Base-by-base conservation (phyloP, 257 asterid species). In the Lavandula angustifolia region DNA sequence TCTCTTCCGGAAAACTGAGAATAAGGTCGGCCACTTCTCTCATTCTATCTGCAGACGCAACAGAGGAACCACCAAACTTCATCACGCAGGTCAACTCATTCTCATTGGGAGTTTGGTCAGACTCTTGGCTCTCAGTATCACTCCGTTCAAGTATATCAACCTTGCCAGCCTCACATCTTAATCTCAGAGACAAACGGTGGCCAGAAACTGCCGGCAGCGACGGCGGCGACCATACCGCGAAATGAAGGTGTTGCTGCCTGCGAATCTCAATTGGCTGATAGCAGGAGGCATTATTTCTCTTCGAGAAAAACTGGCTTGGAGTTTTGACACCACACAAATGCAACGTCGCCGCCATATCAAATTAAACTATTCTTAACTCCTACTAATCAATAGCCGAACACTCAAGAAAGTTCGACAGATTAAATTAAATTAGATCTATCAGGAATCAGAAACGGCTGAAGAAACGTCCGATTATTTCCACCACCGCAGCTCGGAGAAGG, bases 41-140 rank as follows among this genome's bases (percentile, higher is more conserved):
- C 89, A 89, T 87, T 70, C 95, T 77, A 34, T 75, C 81, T 0
- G 90, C 94, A 0, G 94, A 81, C 40, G 97, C 85, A 60, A 89
- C 88, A 2, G 97, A 89, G 9, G 97, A 89, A 16, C 97, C 97
- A 32, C 97, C 97, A 51, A 89, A 89, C 79, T 89, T 89, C 97
- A 89, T 89, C 38, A 78, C 83, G 52, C 80, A 78, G 4, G 80
- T 71, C 70, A 78, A 47, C 49, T 71, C 79, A 18, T 41, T 59
- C 47, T 59, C 67, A 41, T 27, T 59, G 3, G 59, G 52, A 68
- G 51, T 48, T 38, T 65, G 82, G 17, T 76, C 84, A 46, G 79
- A 69, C 34, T 18, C 62, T 17, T 57, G 74, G 51, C 54, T 17
- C 33, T 64, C 58, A 47, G 74, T 63, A 63, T 68, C 85, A 57